These are phyloP conservation scores for Puccinia brachypodii DNA, from an alignment of 1,284 basidiomycete species.

Conservation along the genomic window DNA sequence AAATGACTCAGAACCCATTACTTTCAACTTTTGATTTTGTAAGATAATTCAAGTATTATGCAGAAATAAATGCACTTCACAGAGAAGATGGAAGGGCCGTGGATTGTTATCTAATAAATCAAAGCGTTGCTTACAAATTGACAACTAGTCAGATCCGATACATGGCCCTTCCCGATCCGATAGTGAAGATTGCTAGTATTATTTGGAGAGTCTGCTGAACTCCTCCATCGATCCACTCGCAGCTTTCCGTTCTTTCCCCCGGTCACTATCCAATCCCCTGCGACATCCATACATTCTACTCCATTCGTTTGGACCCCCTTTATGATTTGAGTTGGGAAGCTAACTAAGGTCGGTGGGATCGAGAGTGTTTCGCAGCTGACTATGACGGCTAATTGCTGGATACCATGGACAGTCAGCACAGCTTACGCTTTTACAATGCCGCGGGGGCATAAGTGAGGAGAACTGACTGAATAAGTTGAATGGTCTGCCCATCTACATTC, in stretches of 20 bases:
- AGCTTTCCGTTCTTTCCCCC: background rate
- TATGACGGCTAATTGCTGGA: constrained; percentile 24
- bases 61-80: too few species aligned
- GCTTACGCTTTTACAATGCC: background rate
- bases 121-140: constrained; percentile 19
- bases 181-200: background rate
- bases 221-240: background rate
- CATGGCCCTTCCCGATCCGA: constrained; percentile 10
- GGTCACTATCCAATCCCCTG: constrained; percentile 12
- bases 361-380: constrained; percentile 12
- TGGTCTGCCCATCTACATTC: constrained; percentile 2
- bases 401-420: background rate
- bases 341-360: constrained; percentile 21
- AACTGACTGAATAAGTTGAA: constrained; percentile 18
- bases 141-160: constrained; percentile 28
- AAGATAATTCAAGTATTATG: too few species aligned
- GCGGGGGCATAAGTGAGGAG: background rate
- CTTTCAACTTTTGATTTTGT: background rate
- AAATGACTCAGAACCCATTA: background rate
- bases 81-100: too few species aligned
- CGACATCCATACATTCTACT: constrained; percentile 26
- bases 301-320: background rate
- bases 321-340: constrained; percentile 4
- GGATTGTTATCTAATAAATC: too few species aligned
- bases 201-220: background rate